Percentiles rank a stretch among this genome's conserved stretches.
phyloP scores from a whole-genome alignment of 768 basidiomycete species.

The Pleurotus platypus region DNA sequence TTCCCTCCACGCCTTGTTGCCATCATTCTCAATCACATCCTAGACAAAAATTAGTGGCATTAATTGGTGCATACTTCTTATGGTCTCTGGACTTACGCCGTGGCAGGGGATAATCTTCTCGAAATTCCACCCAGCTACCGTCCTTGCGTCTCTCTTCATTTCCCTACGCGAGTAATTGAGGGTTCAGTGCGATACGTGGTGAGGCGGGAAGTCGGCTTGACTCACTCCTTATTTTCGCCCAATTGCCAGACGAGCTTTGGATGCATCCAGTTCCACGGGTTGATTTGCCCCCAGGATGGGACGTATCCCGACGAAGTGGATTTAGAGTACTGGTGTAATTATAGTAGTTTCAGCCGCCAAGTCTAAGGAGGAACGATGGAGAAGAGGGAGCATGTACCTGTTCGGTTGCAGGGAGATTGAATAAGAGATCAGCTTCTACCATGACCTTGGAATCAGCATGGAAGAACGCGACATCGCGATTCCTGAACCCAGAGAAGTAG shows the following conservation, averaged over 20 bases:
- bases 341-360: too few species aligned
- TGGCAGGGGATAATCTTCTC: slow-evolving; percentile 75
- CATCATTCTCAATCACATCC: slow-evolving; percentile 63
- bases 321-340: slow-evolving; percentile 34
- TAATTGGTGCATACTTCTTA: not conserved
- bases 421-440: slow-evolving; percentile 77
- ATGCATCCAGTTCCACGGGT: slow-evolving; percentile 33
- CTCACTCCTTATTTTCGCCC: slow-evolving; percentile 36
- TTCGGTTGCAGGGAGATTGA: slow-evolving; percentile 79
- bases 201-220: slow-evolving; percentile 4
- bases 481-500: slow-evolving; percentile 67
- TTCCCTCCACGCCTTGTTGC: slow-evolving; percentile 50
- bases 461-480: slow-evolving; percentile 83
- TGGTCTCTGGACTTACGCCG: slow-evolving; percentile 27
- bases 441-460: slow-evolving; percentile 69
- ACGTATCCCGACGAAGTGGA: slow-evolving; percentile 20
- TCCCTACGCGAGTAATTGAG: slow-evolving; percentile 24
- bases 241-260: slow-evolving; percentile 28
- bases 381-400: slow-evolving; percentile 39
- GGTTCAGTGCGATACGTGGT: not conserved
- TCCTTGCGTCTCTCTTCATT: slow-evolving; percentile 63
- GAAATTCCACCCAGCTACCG: slow-evolving; percentile 72
- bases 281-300: slow-evolving; percentile 24
- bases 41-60: slow-evolving; percentile 9
- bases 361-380: not conserved